Percentiles rank a stretch among this genome's conserved stretches.
These are phyloP conservation scores for Lithohypha guttulata DNA, from an alignment of 2,329 filamentous ascomycete species.

Conservation along the genomic window DNA sequence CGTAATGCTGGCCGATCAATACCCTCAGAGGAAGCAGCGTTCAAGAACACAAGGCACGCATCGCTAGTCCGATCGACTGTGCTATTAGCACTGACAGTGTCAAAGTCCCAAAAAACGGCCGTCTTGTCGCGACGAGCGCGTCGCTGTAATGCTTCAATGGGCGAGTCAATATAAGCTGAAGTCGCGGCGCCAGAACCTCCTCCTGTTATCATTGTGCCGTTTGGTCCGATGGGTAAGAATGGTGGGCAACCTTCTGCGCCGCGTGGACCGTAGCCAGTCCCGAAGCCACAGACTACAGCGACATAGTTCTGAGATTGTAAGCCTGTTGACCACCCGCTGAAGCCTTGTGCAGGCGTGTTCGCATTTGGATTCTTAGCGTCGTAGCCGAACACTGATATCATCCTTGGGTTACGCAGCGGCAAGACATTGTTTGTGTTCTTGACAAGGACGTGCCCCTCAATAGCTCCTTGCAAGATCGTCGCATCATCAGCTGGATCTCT, in stretches of 20 bases:
- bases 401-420: slow-evolving; percentile 47
- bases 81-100: slow-evolving; percentile 46
- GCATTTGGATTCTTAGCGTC: slow-evolving; percentile 38
- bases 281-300: not conserved
- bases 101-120: slow-evolving; percentile 4
- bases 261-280: not conserved
- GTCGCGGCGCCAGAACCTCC: slow-evolving; percentile 43
- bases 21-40: slow-evolving; percentile 45
- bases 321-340: not conserved
- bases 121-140: not conserved
- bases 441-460: slow-evolving; percentile 29
- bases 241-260: not conserved
- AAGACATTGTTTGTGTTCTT: slow-evolving; percentile 25
- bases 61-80: slow-evolving; percentile 43
- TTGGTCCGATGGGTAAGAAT: not conserved
- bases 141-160: slow-evolving; percentile 1
- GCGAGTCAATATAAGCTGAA: slow-evolving; percentile 41
- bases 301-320: slow-evolving; percentile 3
- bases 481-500: slow-evolving; percentile 2
- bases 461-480: not conserved
- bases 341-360: not conserved
- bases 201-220: slow-evolving; percentile 13
- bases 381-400: slow-evolving; percentile 53
- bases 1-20: slow-evolving; percentile 18
- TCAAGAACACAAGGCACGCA: slow-evolving; percentile 38